Base-by-base conservation (phyloP, 2,329 filamentous ascomycete genomes). In the Fonsecaea multimorphosa region DNA sequence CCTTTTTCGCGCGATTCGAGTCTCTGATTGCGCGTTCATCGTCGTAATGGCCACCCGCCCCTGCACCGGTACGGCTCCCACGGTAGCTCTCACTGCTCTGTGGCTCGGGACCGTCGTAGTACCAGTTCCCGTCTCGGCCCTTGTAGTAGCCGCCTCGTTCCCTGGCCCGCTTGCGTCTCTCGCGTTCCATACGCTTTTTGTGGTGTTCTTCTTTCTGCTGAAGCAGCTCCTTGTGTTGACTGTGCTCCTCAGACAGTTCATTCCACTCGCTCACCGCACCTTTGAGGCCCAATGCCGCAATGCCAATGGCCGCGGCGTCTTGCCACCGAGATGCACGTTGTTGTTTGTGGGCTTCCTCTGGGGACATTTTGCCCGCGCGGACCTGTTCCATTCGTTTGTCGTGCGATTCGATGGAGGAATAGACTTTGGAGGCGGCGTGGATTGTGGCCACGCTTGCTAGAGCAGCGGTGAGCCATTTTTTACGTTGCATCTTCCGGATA, bases 231-330 rank as follows among this genome's bases (percentile, higher is more conserved):
- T 82, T 80, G 64, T 83, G 83, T 72, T 84, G 82, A 69, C 83
- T 83, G 67, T 86, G 82, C 75, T 89, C 84, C 76, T 88, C 84
- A 63, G 86, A 85, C 76, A 87, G 87, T 74, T 89, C 86, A 76
- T 89, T 88, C 86, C 88, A 90, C 75, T 89, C 87, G 4, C 81
- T 82, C 73, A 87, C 82, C 9, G 88, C 87, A 63, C 85, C 84
- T 75, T 89, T 89, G 79, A 90, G 88, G 74, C 88, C 87, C 58
- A 90, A 80, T n/a, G 86, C 87, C 27, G 88, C 87, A 72, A 91
- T 86, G 68, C 87, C 87, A 34, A 90, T 81, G 67, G 85, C 86
- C 14, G 88, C 86, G 27, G 83, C 85, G 76, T 90, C 87, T 74
- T 87, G 84, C 56, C 89, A 78, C 76, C 86, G 85, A 57, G 86